Conservation (phyloP, 2,329 filamentous ascomycete genomes). For the Cordyceps javanica region DNA sequence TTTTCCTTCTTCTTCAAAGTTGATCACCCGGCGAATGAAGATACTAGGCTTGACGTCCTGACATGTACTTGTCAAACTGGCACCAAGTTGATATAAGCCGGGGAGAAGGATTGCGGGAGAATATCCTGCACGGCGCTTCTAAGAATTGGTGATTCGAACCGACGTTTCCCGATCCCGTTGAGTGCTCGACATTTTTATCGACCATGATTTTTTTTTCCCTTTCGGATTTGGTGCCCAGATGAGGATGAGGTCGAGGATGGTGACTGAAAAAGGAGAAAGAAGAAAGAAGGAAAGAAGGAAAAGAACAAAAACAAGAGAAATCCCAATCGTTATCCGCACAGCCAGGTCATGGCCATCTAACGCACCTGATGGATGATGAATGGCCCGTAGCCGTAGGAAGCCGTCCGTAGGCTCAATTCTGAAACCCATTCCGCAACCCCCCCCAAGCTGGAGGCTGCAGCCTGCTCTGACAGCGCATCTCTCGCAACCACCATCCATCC, state of each 20-base stretch:
- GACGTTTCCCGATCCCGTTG: constrained; percentile 57
- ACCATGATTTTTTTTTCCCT: background rate
- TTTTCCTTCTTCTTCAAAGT: constrained; percentile 41
- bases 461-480: background rate
- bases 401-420: background rate
- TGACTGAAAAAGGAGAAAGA: no score
- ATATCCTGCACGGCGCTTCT: constrained; percentile 45
- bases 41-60: constrained; percentile 46
- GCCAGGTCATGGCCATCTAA: no score
- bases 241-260: background rate
- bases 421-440: background rate
- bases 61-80: constrained; percentile 29
- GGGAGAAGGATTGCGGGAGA: constrained; percentile 44
- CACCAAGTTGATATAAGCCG: constrained; percentile 52
- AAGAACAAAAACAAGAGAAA: no score
- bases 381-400: background rate
- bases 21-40: constrained; percentile 50
- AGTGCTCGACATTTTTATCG: constrained; percentile 48
- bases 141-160: constrained; percentile 57
- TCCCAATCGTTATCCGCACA: no score
- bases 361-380: no score
- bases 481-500: background rate
- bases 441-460: no score
- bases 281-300: no score
- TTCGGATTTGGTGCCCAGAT: no score